phyloP scores from a whole-genome alignment of 768 basidiomycete genomes.

The Termitomyces titanicus region DNA sequence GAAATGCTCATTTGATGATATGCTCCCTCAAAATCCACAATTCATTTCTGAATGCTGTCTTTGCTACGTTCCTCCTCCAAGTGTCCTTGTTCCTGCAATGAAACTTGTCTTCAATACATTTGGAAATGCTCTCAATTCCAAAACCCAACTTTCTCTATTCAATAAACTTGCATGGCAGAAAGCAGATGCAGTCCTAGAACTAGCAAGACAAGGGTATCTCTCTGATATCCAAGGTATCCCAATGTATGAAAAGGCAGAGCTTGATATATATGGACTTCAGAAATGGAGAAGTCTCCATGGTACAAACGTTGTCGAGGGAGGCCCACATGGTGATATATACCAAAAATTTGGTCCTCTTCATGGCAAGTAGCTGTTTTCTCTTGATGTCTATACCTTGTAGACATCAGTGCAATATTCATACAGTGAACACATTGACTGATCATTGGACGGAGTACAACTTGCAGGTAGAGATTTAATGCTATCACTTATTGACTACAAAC shows the following conservation, averaged over 20 bases:
- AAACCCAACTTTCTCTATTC: conserved; percentile 14
- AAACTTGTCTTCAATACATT: conserved; percentile 17
- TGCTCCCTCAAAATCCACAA: conserved; percentile 17
- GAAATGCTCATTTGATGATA: conserved; percentile 14
- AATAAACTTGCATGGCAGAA: conserved; percentile 1
- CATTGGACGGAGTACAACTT: conserved; percentile 20
- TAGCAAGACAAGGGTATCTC: conserved; percentile 19
- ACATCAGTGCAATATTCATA: conserved; percentile 17
- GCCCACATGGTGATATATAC: conserved; percentile 22
- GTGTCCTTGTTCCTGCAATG: conserved; percentile 18
- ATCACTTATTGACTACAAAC: neutral
- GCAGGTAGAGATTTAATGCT: neutral
- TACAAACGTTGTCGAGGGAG: conserved; percentile 22
- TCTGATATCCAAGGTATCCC: conserved; percentile 16
- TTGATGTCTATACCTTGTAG: neutral
- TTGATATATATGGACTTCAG: conserved; percentile 19
- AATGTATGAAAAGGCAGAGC: conserved; percentile 18
- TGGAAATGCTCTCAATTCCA: conserved; percentile 17
- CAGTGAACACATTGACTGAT: conserved; percentile 20
- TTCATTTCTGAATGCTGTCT: conserved; percentile 14
- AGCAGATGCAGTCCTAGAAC: conserved; percentile 16
- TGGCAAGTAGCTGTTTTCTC: neutral
- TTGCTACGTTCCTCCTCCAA: conserved; percentile 16
- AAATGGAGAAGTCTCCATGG: conserved; percentile 16
- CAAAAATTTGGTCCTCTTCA: conserved; percentile 17